Conservation (phyloP, 1,284 basidiomycete species). For the Microbotryum violaceum region DNA sequence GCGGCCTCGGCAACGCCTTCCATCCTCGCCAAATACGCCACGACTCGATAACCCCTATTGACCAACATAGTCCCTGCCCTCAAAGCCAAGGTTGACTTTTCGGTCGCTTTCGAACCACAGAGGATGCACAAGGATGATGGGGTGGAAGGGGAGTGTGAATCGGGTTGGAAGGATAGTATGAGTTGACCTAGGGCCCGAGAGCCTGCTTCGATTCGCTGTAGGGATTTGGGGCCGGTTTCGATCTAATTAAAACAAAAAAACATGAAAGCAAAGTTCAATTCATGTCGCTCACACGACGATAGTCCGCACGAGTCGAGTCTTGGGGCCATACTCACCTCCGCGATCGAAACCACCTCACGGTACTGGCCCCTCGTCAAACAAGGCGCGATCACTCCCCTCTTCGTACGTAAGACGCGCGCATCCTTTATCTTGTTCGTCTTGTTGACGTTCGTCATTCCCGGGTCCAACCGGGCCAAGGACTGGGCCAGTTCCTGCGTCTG, state of each 20-base stretch:
- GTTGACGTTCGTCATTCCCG: neutral
- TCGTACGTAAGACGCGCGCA: conserved; percentile 5
- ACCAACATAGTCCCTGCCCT: conserved; percentile 8
- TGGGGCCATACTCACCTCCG: conserved; percentile 13
- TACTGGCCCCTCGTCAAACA: conserved; percentile 21
- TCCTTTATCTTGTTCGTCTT: neutral
- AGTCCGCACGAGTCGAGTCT: too few species aligned
- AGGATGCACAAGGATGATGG: conserved; percentile 10
- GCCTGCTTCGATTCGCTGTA: conserved; percentile 29
- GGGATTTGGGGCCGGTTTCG: conserved; percentile 28
- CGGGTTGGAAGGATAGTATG: conserved; percentile 6
- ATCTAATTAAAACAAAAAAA: conserved; percentile 10
- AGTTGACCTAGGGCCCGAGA: conserved; percentile 23
- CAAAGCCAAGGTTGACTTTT: conserved; percentile 13
- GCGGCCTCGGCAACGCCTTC: neutral
- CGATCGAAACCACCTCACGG: conserved; percentile 30
- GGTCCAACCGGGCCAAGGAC: neutral
- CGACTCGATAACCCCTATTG: conserved; percentile 17
- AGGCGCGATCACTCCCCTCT: neutral
- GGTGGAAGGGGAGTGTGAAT: neutral
- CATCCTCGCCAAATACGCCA: conserved; percentile 4
- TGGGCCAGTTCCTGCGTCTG: conserved; percentile 11
- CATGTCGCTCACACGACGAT: too few species aligned
- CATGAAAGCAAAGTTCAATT: too few species aligned
- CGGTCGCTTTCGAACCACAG: conserved; percentile 12